Base-by-base conservation (phyloP, 2,329 filamentous ascomycete species). In the Cladosporium austrohemisphaericum region DNA sequence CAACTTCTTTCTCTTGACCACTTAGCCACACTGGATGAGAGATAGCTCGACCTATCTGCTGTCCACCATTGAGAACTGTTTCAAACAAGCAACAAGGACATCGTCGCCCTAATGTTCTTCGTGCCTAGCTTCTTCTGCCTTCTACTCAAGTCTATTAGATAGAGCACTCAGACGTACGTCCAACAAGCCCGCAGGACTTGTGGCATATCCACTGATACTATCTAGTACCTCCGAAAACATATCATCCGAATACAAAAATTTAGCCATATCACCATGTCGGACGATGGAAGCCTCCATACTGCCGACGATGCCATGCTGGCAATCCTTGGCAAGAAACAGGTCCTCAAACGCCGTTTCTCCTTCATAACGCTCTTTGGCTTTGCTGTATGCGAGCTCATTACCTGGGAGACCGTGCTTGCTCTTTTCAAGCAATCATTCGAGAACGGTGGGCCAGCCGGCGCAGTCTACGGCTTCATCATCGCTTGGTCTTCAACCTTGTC, bases 401-500 rank as follows among this genome's bases (percentile, higher is more conserved):
- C 71, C 20, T 73, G 70, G 71, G 71, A 74, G 49, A 73, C 71
- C 0, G 69, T 72, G 8, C 63, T 73, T 4, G 69, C 70, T 3
- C 58, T 73, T 10, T 73, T 74, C 57, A 63, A 57, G 46, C 63
- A 74, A 52, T 65, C 68, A 1, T 65, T 71, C 36, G 59, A 68
- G 19, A 75, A 74, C 58, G 72, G 72, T 13, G 72, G 72, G 4
- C 71, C 75, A 10, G 68, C 73, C 1, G 75, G 76, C 4, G 62
- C 76, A 5, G 60, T 78, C 8, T 78, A 76, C 54, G 74, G 75
- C 40, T 79, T 73, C 61, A 68, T 79, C 25, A 71, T 78, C 38
- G 72, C 75, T 14, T 78, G 74, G 73, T 57, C 65, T 14, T 73
- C 71, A 1, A 78, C 72, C 0, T 56, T 79, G 47, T 73, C 67